Percentiles rank a stretch among this genome's conserved stretches.
These are phyloP conservation scores for Tetraselmis striata DNA, from an alignment of 139 green algal species.

Conservation along the genomic window DNA sequence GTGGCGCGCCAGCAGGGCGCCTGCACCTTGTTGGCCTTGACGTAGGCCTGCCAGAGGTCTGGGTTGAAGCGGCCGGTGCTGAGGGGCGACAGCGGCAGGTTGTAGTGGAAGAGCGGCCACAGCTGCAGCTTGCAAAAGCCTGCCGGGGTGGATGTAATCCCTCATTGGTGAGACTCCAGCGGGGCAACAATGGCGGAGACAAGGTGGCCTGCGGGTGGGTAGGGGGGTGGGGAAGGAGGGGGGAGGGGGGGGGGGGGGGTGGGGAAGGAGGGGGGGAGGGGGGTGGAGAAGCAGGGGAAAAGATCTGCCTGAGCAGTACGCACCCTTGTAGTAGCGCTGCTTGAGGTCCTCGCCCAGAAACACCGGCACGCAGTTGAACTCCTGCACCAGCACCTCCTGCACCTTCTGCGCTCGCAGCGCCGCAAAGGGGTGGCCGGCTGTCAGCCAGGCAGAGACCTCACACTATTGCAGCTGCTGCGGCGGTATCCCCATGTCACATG, in stretches of 20 bases:
- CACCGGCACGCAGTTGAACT: conserved; percentile 83
- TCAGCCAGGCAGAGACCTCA: background rate
- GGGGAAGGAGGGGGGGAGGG: no score
- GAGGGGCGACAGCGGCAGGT: conserved; percentile 77
- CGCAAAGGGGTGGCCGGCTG: no score
- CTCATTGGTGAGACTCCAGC: no score
- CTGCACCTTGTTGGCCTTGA: conserved; percentile 90
- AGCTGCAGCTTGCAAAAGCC: conserved; percentile 98
- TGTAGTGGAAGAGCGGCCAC: conserved; percentile 98
- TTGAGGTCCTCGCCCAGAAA: conserved; percentile 82
- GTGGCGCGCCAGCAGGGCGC: no score
- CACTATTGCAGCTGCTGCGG: background rate
- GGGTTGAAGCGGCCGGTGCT: conserved; percentile 72
- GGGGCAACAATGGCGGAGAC: no score
- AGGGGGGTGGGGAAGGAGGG: no score
- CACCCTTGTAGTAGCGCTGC: conserved; percentile 87
- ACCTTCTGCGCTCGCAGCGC: conserved; percentile 47
- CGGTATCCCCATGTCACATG: background rate
- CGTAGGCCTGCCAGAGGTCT: conserved; percentile 90
- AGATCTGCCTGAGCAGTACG: no score
- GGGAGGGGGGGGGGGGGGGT: no score
- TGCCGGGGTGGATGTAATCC: no score
- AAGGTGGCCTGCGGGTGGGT: no score
- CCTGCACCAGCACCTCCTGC: conserved; percentile 52
- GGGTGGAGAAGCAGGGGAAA: no score